A percentile compares a stretch with the other conserved stretches of the same genome.
These are phyloP conservation scores for Fusarium sp. DNA, from an alignment of 2,329 filamentous ascomycete genomes.

Conservation along the genomic window DNA sequence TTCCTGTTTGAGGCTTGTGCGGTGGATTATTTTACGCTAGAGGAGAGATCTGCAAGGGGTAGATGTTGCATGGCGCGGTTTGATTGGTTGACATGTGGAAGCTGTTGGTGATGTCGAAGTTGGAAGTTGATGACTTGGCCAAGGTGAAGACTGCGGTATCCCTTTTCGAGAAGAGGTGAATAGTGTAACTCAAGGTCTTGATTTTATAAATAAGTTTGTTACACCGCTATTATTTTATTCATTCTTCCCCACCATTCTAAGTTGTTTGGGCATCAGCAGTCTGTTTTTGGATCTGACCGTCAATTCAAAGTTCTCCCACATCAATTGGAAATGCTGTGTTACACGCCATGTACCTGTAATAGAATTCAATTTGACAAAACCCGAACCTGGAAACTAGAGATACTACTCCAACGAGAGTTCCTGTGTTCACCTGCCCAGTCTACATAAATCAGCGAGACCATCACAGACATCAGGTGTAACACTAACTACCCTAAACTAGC, in stretches of 20 bases:
- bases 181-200: neutral
- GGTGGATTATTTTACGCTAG: slow-evolving; percentile 3
- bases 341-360: neutral
- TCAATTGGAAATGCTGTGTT: neutral
- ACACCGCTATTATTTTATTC: neutral
- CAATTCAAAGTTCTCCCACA: neutral
- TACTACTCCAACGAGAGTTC: neutral
- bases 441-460: neutral
- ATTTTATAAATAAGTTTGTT: neutral
- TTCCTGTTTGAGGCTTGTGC: slow-evolving; percentile 5
- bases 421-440: no score
- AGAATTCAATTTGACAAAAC: neutral
- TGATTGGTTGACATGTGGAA: slow-evolving; percentile 17
- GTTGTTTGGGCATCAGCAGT: neutral
- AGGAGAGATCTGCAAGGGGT: slow-evolving; percentile 23
- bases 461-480: neutral
- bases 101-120: slow-evolving; percentile 12
- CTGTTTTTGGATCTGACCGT: no score
- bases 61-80: neutral
- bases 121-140: neutral
- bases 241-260: neutral
- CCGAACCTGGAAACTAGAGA: fast-evolving
- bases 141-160: neutral
- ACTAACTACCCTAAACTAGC: neutral
- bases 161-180: neutral